Percentiles rank a stretch among this genome's conserved stretches.
Evolutionary conservation across 2,329 filamentous ascomycete species (phyloP).

Genomic region (Aspergillus tanneri): DNA sequence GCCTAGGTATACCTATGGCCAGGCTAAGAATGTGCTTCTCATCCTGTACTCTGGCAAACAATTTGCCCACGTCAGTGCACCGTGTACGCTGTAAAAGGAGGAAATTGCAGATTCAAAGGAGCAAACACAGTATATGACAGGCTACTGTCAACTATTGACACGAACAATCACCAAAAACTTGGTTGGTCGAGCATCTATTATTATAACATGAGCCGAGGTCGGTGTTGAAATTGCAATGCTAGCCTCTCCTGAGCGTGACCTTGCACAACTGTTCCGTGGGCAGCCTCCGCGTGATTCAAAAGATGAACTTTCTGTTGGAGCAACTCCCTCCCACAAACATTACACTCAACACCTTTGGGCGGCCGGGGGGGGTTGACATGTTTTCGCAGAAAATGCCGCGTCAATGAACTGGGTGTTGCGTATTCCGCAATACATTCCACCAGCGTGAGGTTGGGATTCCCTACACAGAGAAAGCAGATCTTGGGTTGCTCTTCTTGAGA

Average conservation of each 20-base stretch:
- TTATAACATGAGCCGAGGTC: too few species aligned
- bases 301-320: conserved; percentile 18
- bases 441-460: conserved; percentile 11
- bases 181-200: too few species aligned
- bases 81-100: too few species aligned
- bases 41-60: too few species aligned
- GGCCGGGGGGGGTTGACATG: conserved; percentile 22
- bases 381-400: conserved; percentile 18
- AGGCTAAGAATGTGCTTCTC: too few species aligned
- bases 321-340: conserved; percentile 16
- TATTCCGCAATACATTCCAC: conserved; percentile 10
- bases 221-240: conserved; percentile 2
- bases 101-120: too few species aligned
- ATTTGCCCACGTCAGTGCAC: too few species aligned
- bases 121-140: too few species aligned
- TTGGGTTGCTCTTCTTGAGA: conserved; percentile 15
- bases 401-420: conserved; percentile 16
- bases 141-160: too few species aligned
- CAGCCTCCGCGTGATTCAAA: conserved; percentile 18
- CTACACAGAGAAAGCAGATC: conserved; percentile 25
- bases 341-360: conserved; percentile 16
- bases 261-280: conserved; percentile 18
- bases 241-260: conserved; percentile 11
- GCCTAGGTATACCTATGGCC: too few species aligned
- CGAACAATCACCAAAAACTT: too few species aligned